phyloP scores from a whole-genome alignment of 306 rosid species.

The Quillaja saponaria region DNA sequence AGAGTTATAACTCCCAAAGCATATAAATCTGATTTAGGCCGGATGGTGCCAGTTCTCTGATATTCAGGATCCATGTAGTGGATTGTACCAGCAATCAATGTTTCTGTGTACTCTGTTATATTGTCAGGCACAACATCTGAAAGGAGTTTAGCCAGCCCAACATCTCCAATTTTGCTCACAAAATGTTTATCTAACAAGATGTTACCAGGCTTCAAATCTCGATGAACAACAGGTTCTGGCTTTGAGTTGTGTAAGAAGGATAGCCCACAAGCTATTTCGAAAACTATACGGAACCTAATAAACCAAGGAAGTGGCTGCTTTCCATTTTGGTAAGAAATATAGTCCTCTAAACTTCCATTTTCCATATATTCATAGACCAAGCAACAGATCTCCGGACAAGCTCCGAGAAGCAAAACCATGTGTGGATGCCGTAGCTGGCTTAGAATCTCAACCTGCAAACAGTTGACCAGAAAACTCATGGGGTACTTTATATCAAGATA shows the following conservation, averaged over 20 bases:
- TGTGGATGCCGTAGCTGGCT: conserved; percentile 91
- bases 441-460: conserved; percentile 81
- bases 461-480: conserved; percentile 26
- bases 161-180: conserved; percentile 86
- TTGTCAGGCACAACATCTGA: conserved; percentile 75
- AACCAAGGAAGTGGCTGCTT: conserved; percentile 83
- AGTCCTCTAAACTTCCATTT: conserved; percentile 86
- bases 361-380: conserved; percentile 86
- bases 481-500: conserved; percentile 3
- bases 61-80: conserved; percentile 98
- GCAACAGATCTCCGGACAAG: conserved; percentile 85
- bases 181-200: conserved; percentile 74
- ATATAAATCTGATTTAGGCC: conserved; percentile 90
- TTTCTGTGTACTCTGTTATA: conserved; percentile 79
- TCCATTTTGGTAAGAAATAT: conserved; percentile 46
- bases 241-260: conserved; percentile 79
- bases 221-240: conserved; percentile 85
- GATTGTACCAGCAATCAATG: conserved; percentile 83
- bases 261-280: conserved; percentile 88
- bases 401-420: conserved; percentile 87
- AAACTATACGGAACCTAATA: conserved; percentile 59
- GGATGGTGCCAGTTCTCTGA: conserved; percentile 85
- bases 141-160: conserved; percentile 82
- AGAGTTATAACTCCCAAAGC: conserved; percentile 82
- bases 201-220: conserved; percentile 95